These are phyloP conservation scores for Colletotrichum tofieldiae DNA, from an alignment of 2,329 filamentous ascomycete species.

Conservation along the genomic window DNA sequence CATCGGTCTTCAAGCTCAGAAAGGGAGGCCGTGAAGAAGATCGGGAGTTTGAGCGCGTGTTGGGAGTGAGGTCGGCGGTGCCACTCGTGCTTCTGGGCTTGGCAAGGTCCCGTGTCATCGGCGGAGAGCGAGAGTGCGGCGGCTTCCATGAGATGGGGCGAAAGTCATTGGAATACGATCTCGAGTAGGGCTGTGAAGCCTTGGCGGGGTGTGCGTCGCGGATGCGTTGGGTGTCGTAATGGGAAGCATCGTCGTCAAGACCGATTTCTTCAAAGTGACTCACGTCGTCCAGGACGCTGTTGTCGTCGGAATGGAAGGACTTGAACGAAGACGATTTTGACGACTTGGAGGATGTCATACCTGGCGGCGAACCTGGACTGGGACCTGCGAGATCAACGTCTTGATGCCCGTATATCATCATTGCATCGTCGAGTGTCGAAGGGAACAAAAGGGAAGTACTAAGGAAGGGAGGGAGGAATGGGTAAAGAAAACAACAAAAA, in stretches of 20 bases:
- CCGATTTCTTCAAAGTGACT: constrained; percentile 95
- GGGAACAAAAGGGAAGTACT: constrained; percentile 13
- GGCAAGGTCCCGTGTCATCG: constrained; percentile 51
- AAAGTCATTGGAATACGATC: constrained; percentile 45
- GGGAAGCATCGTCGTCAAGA: constrained; percentile 74
- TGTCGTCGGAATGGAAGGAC: constrained; percentile 81
- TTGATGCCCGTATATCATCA: constrained; percentile 44
- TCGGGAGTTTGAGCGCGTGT: constrained; percentile 24
- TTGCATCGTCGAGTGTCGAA: constrained; percentile 35
- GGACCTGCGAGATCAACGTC: constrained; percentile 41
- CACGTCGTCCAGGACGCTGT: constrained; percentile 78
- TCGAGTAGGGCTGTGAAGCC: constrained; percentile 42
- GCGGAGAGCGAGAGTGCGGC: constrained; percentile 43
- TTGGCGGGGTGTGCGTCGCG: constrained; percentile 51
- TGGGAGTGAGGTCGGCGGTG: constrained; percentile 23
- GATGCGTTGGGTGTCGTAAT: constrained; percentile 48
- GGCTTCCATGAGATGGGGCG: constrained; percentile 34
- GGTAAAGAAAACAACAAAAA: constrained; percentile 31
- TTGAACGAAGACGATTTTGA: constrained; percentile 92
- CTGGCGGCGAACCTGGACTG: constrained; percentile 73
- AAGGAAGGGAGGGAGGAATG: neutral
- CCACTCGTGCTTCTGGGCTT: constrained; percentile 40
- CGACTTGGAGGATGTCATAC: constrained; percentile 87
- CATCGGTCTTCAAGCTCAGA: constrained; percentile 59
- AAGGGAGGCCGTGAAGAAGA: constrained; percentile 58